phyloP scores from a whole-genome alignment of 306 rosid species.

The Glycyrrhiza uralensis region DNA sequence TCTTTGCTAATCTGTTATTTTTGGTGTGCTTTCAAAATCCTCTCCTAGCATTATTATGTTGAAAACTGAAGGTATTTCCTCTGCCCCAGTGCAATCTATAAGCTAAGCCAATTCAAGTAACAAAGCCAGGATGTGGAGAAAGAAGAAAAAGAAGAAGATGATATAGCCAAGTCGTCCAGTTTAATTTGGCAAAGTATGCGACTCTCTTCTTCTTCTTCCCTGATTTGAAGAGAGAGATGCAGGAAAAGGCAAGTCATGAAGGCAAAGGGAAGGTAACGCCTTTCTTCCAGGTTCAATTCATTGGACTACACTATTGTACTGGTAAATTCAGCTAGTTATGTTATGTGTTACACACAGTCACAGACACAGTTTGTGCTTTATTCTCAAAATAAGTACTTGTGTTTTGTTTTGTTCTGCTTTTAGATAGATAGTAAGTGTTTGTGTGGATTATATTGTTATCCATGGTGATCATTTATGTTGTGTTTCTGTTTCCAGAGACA shows the following conservation, averaged over 20 bases:
- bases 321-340: neutral
- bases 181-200: neutral
- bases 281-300: conserved; percentile 50
- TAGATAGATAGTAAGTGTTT: neutral
- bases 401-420: neutral
- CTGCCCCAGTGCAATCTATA: too few species aligned
- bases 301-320: conserved; percentile 6
- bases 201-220: conserved; percentile 34
- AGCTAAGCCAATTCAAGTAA: neutral
- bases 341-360: too few species aligned
- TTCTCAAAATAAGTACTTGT: conserved; percentile 1
- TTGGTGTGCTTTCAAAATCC: conserved; percentile 9
- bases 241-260: conserved; percentile 60
- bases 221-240: conserved; percentile 35
- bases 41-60: neutral
- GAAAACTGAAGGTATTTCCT: neutral
- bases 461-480: neutral
- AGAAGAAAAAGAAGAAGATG: conserved; percentile 44
- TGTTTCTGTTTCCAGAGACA: neutral
- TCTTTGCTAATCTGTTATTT: conserved; percentile 37
- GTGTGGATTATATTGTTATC: neutral
- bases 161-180: neutral
- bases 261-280: conserved; percentile 83
- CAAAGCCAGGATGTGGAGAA: conserved; percentile 34
- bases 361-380: neutral